Base-by-base conservation (phyloP, 1,284 basidiomycete species). In the Rugosomyces carneus region DNA sequence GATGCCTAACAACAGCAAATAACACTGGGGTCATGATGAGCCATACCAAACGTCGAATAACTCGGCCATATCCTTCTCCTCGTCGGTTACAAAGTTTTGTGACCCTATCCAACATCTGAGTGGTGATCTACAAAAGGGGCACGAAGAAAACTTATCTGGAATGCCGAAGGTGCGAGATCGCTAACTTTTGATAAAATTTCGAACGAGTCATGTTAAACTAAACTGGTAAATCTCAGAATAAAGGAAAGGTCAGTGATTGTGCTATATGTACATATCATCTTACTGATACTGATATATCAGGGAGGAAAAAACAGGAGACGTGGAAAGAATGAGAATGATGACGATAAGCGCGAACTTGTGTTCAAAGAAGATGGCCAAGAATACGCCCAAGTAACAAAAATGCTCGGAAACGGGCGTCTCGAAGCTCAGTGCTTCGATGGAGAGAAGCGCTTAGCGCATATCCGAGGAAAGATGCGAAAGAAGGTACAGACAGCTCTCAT, bases 341-440 rank as follows among this genome's bases (percentile, higher is more conserved):
- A 89, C 56, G 93, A 97, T 73, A 99, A 98, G 78, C 89, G 96
- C 60, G 96, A 99, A 69, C 81, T 99, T 40, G 93, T 98, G 41
- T 98, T 99, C 80, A 90, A 93, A 62, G 95, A 99, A 68, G 96
- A 99, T 62, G 95, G 95, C 11, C 96, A 99, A 71, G 94, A 99
- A 68, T 99, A 99, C 67, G 96, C 94, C 16, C 96, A 99, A 67
- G 96, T 99, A 36, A 84, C 76, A 45, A 98, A 97, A 75, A 99
- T 99, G 96, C 79, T 99, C 44, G 96, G 96, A 45, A 99, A 99
- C 65, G 96, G 96, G 35, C 84, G 95, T 40, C 71, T 99, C 51
- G 95, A 98, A 71, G 95, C 95, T 4, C 84, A 89, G 61, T 98
- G 96, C 72, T 98, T 99, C 62, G 96, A 99, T 67, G 95, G 96